Evolutionary conservation across 2,329 filamentous ascomycete species (phyloP).

Genomic region (Leptosphaerulina australis): DNA sequence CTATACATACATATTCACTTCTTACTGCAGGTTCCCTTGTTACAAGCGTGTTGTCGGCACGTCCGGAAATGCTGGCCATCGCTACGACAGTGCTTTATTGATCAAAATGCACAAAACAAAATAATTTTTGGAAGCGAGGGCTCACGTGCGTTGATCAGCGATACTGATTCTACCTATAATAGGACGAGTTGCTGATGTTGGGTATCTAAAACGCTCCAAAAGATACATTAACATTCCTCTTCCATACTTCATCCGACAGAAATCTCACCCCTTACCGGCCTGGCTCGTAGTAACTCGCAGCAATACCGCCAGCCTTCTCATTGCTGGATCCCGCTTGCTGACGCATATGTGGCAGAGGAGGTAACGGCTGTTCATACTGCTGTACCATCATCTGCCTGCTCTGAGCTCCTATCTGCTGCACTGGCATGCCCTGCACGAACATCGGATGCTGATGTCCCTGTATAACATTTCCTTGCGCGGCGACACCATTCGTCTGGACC

Average conservation of each 20-base stretch:
- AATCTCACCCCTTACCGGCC: background rate
- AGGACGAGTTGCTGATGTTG: too few relatives aligned
- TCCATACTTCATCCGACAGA: background rate
- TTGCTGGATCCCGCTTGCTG: conserved; percentile 6
- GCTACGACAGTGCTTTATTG: too few relatives aligned
- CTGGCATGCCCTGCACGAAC: background rate
- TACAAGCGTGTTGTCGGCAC: too few relatives aligned
- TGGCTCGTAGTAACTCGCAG: conserved; percentile 16
- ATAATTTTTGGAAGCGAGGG: too few relatives aligned
- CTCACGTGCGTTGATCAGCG: too few relatives aligned
- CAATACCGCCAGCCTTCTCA: conserved; percentile 3
- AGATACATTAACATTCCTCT: too few relatives aligned
- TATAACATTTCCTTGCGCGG: background rate
- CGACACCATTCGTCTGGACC: background rate
- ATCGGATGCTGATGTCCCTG: background rate
- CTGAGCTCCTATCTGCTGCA: background rate
- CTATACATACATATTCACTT: too few relatives aligned
- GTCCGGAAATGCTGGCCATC: too few relatives aligned
- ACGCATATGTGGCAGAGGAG: conserved; percentile 3
- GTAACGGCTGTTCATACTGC: background rate
- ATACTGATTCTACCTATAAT: too few relatives aligned
- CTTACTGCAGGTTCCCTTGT: too few relatives aligned
- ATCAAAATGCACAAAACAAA: too few relatives aligned
- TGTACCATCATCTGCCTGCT: background rate
- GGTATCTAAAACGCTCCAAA: background rate